Evolutionary conservation across 208 protist species (phyloP).

Genomic region (Zelonia costaricensis): DNA sequence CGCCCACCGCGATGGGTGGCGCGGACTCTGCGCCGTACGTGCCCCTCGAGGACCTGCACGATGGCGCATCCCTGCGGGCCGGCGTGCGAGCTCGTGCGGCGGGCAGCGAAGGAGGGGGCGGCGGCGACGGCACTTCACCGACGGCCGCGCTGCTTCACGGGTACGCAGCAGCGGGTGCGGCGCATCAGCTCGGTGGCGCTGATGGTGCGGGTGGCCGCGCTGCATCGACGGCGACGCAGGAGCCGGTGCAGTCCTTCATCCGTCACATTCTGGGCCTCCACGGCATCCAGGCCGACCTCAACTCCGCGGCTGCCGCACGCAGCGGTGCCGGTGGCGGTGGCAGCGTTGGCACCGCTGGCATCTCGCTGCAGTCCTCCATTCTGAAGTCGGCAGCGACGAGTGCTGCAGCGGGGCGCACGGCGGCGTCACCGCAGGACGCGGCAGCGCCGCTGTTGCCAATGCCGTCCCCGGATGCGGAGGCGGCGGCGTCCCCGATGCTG

Average conservation of each 20-base stretch:
- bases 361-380: neutral
- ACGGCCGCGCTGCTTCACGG: no score
- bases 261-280: conserved; percentile 7
- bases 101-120: no score
- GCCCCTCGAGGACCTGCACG: conserved; percentile 6
- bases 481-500: conserved; percentile 30
- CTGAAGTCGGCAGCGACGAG: neutral
- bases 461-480: neutral
- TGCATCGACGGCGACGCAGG: neutral
- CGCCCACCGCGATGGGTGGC: no score
- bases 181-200: neutral
- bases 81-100: neutral
- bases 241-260: conserved; percentile 13
- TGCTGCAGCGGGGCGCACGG: neutral
- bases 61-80: neutral
- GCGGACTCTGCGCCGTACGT: neutral
- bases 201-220: neutral
- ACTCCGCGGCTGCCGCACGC: neutral
- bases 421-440: neutral
- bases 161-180: no score
- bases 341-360: no score
- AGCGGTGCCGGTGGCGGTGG: neutral
- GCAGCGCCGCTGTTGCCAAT: neutral
- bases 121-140: no score
- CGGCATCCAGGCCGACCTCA: conserved; percentile 1